These are phyloP conservation scores for Avicennia marina DNA, from an alignment of 257 asterid species.

Conservation along the genomic window DNA sequence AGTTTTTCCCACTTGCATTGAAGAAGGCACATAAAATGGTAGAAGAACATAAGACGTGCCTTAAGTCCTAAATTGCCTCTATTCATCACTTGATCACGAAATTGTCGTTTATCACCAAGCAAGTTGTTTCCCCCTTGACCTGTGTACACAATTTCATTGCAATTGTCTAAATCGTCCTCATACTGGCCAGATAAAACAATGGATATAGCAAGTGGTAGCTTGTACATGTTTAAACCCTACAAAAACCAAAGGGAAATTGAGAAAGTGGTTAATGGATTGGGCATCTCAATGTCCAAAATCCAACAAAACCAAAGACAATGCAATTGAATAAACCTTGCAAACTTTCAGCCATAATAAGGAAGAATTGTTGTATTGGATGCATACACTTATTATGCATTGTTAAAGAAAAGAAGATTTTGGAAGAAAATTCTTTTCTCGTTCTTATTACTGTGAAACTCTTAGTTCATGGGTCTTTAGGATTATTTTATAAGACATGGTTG, in stretches of 20 bases:
- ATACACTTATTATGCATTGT: no score
- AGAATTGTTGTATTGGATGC: no score
- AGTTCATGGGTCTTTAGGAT: no score
- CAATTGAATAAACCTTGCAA: neutral
- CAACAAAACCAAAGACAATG: neutral
- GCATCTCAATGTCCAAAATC: no score
- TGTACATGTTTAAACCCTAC: conserved; percentile 36
- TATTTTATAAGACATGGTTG: no score
- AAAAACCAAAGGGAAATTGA: conserved; percentile 9
- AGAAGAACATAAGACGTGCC: conserved; percentile 32
- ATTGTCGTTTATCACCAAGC: conserved; percentile 67
- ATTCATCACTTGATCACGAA: conserved; percentile 54
- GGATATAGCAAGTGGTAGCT: conserved; percentile 57
- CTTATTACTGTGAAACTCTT: no score
- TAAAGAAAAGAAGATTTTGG: no score
- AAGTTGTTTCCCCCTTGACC: conserved; percentile 94
- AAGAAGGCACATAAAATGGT: neutral
- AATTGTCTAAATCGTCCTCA: conserved; percentile 82
- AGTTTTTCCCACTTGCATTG: no score
- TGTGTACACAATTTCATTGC: conserved; percentile 71
- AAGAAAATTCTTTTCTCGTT: no score
- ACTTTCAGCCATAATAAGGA: neutral
- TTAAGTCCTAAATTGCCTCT: conserved; percentile 81
- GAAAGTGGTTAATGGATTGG: no score
- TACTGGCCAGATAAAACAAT: conserved; percentile 90